Evolutionary conservation across 805 yeast species (phyloP), one percentile per base, ranked within the genome.

Genomic region (Saccharomycopsis fodiens): DNA sequence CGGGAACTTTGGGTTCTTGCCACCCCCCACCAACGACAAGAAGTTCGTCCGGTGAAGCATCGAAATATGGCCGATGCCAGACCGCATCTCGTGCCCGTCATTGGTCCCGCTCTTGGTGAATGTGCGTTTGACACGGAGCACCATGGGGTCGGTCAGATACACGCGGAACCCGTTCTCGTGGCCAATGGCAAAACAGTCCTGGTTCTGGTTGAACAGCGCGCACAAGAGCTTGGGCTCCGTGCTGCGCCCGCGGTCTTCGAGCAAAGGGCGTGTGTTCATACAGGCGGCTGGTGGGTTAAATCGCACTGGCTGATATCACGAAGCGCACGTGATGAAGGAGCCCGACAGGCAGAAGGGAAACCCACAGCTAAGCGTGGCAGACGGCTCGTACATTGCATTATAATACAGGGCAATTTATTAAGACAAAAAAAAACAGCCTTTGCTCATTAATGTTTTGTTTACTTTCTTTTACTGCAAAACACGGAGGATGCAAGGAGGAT

Each of bases 41-140:
- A 88, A 89, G 64, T 91, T 91, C 0, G 97, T 88, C 36, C 96
- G 74, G 59, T 87, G 85, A 4, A 91, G 78, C 95, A 91, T 86
- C 38, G 81, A 69, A 2, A 84, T 77, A 29, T 72, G 67, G 1
- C 93, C 95, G 21, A 89, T 79, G 0, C 96, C 96, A 8, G 51
- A 40, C 12, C 46, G 25, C 3, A 68, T 67, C 44, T 63, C 67
- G 19, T 56, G 56, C 12, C 67, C 57, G 19, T 44, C 32, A 4
- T 7, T 55, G 50, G 41, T 34, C 23, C 35, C 21, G 10, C 44
- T 17, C 31, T 57, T 42, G 53, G 58, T 63, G 54, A 78, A 75
- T 20, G 67, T 72, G 48, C 89, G 67, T 55, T 75, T 71, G 46
- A 83, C 89, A 51, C 88, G 68, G 49, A 78, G 63, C 49, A 83